A percentile compares a stretch with the other conserved stretches of the same genome.
Conservation (phyloP, 1,284 basidiomycete genomes). For the Cutaneotrichosporon sp. region DNA sequence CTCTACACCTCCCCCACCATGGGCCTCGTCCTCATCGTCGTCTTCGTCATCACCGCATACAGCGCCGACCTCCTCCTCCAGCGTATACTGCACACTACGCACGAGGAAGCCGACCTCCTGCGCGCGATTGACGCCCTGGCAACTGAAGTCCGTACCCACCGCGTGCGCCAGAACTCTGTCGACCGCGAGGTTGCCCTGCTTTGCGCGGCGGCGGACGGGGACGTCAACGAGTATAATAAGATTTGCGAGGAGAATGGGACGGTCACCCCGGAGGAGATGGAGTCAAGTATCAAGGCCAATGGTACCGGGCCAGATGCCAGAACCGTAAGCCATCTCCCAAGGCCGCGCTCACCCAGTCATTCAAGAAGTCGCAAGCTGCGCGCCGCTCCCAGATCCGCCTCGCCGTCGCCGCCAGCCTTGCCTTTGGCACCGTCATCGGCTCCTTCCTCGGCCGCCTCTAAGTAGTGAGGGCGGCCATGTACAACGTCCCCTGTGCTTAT, state of each 20-base stretch:
- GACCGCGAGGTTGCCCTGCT: not conserved
- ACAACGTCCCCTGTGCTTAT: not conserved
- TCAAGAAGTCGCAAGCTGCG: not conserved
- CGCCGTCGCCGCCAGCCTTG: not conserved
- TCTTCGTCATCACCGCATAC: not conserved
- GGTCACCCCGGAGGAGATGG: not conserved
- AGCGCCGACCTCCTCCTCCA: not conserved
- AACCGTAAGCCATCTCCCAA: not conserved
- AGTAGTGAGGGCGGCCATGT: not conserved
- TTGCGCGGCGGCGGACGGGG: not conserved
- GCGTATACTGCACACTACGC: not conserved
- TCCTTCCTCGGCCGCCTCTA: not conserved
- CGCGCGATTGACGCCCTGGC: not conserved
- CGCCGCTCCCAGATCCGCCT: constrained; percentile 1
- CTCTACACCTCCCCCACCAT: not conserved
- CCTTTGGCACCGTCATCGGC: constrained; percentile 19
- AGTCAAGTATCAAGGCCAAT: not conserved
- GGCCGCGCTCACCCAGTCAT: not conserved
- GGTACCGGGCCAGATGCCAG: not conserved
- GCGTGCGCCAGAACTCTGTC: not conserved
- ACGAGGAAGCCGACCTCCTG: not conserved
- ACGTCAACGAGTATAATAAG: not conserved
- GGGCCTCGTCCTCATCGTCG: not conserved
- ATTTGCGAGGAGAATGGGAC: not conserved
- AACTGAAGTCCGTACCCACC: not conserved